phyloP scores from a whole-genome alignment of 352 stramenopile genomes.

The Globisporangium nodosum region DNA sequence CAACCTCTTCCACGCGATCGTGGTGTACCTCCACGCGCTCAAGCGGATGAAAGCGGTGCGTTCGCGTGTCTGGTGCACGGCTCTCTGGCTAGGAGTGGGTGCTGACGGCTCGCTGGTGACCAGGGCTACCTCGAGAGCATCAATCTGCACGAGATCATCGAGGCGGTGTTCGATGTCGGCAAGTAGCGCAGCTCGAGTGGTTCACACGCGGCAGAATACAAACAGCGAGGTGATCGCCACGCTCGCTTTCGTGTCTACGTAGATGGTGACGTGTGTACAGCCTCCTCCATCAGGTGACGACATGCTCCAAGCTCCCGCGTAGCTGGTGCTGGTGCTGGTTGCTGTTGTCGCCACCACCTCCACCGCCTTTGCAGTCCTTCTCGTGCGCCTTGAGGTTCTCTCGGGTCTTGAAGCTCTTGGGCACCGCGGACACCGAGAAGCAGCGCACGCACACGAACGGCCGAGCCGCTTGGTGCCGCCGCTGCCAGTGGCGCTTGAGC shows the following conservation, averaged over 20 bases:
- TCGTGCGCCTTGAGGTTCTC: constrained; percentile 70
- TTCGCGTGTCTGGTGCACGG: neutral
- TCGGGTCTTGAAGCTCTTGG: constrained; percentile 64
- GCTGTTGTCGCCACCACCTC: neutral
- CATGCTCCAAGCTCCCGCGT: neutral
- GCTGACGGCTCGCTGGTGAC: neutral
- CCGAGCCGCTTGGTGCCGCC: constrained; percentile 41
- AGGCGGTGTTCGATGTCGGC: constrained; percentile 78
- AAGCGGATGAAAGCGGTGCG: constrained; percentile 83
- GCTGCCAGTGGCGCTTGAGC: constrained; percentile 70
- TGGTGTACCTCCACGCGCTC: constrained; percentile 79
- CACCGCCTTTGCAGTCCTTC: constrained; percentile 44
- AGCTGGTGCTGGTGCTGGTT: neutral
- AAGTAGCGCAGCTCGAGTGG: constrained; percentile 35
- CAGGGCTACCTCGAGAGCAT: constrained; percentile 84
- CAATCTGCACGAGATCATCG: constrained; percentile 82
- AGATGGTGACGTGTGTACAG: neutral
- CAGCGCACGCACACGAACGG: constrained; percentile 51
- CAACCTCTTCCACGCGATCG: constrained; percentile 79
- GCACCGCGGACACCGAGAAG: constrained; percentile 13
- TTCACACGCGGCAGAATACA: neutral
- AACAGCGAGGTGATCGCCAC: neutral
- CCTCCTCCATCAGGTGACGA: neutral
- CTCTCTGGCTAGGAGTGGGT: neutral
- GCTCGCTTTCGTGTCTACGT: neutral